phyloP scores from a whole-genome alignment of 2,329 filamentous ascomycete genomes.

The Neonectria punicea region DNA sequence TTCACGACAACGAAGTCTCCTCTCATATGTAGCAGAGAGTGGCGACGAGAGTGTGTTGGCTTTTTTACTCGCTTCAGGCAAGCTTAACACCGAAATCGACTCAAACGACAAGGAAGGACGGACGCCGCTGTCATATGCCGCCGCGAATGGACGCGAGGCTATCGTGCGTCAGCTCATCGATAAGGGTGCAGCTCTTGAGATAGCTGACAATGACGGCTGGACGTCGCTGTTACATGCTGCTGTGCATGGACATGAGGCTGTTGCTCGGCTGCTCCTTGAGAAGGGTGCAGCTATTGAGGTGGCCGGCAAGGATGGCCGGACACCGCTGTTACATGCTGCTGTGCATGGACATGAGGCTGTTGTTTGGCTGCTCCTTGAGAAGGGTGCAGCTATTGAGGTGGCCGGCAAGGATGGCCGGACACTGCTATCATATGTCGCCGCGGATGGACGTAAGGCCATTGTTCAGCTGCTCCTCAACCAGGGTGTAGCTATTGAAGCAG shows the following conservation, averaged over 20 bases:
- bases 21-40: conserved; percentile 48
- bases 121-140: conserved; percentile 4
- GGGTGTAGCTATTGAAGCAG: too few relatives aligned
- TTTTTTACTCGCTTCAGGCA: neutral
- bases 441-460: too few relatives aligned
- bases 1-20: neutral
- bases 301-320: neutral
- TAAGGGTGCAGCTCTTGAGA: neutral
- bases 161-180: neutral
- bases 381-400: too few relatives aligned
- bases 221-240: conserved; percentile 16
- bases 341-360: too few relatives aligned
- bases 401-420: too few relatives aligned
- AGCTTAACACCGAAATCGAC: neutral
- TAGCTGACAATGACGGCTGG: accelerated
- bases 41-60: conserved; percentile 63
- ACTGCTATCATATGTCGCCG: too few relatives aligned
- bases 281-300: neutral
- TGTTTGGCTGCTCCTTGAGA: too few relatives aligned
- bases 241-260: neutral
- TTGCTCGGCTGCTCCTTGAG: conserved; percentile 1
- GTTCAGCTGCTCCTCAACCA: too few relatives aligned
- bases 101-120: neutral
- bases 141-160: neutral
- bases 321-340: conserved; percentile 9